phyloP scores from a whole-genome alignment of 2,329 filamentous ascomycete species.

The Akanthomyces muscarius region DNA sequence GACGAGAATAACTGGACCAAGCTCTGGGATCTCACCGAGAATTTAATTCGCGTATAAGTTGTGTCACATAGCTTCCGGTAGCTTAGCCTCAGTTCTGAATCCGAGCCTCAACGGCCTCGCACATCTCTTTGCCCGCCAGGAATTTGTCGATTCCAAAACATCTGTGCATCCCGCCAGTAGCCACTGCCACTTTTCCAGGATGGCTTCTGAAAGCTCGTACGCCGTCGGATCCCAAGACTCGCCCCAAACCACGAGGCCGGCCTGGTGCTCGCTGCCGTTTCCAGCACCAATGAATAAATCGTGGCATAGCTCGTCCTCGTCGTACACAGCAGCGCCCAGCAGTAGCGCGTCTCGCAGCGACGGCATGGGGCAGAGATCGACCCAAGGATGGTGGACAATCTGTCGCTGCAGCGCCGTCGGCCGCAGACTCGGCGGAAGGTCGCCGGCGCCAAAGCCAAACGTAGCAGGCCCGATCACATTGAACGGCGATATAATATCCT shows the following conservation, averaged over 20 bases:
- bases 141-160: background rate
- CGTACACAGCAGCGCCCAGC: background rate
- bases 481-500: background rate
- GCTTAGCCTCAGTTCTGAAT: background rate
- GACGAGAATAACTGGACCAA: conserved; percentile 33
- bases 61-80: conserved; percentile 18
- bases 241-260: conserved; percentile 43
- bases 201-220: conserved; percentile 44
- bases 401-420: conserved; percentile 18
- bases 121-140: background rate
- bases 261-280: conserved; percentile 8
- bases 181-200: conserved; percentile 41
- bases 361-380: conserved; percentile 18
- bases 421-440: conserved; percentile 16
- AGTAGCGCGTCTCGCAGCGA: conserved; percentile 16
- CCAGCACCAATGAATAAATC: conserved; percentile 15
- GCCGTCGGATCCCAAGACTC: conserved; percentile 39
- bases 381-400: conserved; percentile 19
- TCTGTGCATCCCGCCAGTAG: conserved; percentile 23
- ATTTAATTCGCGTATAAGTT: conserved; percentile 15
- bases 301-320: conserved; percentile 21
- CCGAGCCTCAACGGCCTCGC: background rate
- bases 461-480: background rate
- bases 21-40: conserved; percentile 37
- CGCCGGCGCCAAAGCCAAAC: too few relatives aligned